Conservation (phyloP, 768 basidiomycete species). For the Gyrodon lividus region DNA sequence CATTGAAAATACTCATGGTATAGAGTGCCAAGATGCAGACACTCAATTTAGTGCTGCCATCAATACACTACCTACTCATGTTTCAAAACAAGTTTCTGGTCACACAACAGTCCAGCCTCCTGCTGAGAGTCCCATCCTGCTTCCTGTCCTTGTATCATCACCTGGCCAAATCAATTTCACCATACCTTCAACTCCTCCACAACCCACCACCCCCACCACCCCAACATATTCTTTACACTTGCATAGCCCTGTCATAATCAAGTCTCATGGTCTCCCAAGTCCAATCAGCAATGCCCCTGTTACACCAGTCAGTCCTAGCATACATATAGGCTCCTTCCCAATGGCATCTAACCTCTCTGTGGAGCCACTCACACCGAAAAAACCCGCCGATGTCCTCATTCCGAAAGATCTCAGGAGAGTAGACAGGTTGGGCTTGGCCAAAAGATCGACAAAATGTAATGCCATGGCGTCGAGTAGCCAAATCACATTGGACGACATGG, state of each 20-base stretch:
- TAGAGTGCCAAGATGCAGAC: too few relatives aligned
- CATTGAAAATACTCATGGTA: too few relatives aligned
- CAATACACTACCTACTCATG: too few relatives aligned
- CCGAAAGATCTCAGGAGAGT: background rate
- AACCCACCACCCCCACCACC: background rate
- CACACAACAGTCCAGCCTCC: too few relatives aligned
- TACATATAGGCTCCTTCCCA: background rate
- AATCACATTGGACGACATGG: background rate
- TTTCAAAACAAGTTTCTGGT: too few relatives aligned
- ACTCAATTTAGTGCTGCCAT: too few relatives aligned
- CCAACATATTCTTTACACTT: background rate
- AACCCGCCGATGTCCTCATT: background rate
- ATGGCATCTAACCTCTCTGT: background rate
- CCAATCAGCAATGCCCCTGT: background rate
- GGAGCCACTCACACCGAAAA: background rate
- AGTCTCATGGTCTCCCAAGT: background rate
- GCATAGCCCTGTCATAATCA: background rate
- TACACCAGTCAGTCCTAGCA: background rate
- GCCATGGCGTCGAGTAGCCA: conserved; percentile 4
- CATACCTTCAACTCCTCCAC: background rate
- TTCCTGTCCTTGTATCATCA: too few relatives aligned
- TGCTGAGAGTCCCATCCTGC: too few relatives aligned
- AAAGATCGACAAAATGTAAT: too few relatives aligned
- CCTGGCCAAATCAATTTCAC: background rate
- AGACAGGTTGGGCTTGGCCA: too few relatives aligned